Conservation (phyloP, 2,329 filamentous ascomycete species). For the Dactylellina haptotyla region DNA sequence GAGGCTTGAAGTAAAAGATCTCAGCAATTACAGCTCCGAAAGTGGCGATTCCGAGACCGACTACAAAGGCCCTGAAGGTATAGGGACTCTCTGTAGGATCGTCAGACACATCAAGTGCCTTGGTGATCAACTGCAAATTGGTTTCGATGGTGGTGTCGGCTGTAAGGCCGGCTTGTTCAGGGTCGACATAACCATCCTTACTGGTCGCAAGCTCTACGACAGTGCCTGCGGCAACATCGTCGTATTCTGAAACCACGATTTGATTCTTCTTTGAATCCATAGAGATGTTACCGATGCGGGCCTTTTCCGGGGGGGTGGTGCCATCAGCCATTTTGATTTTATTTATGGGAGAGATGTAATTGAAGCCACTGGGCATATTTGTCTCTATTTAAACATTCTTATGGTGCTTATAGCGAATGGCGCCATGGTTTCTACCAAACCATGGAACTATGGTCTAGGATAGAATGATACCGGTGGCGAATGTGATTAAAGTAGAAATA, state of each 20-base stretch:
- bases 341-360: background rate
- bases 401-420: background rate
- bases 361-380: background rate
- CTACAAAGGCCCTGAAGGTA: constrained; percentile 62
- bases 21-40: constrained; percentile 63
- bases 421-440: background rate
- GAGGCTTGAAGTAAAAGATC: constrained; percentile 66
- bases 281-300: background rate
- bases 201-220: background rate
- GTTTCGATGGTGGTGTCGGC: constrained; percentile 51
- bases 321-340: background rate
- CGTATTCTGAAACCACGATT: background rate
- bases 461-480: background rate
- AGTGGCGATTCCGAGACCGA: constrained; percentile 60
- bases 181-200: constrained; percentile 25
- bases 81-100: constrained; percentile 60
- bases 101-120: constrained; percentile 61
- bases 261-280: background rate
- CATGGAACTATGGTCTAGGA: background rate
- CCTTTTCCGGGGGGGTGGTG: background rate
- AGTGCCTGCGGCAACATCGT: constrained; percentile 5
- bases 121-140: constrained; percentile 60
- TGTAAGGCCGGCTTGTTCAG: constrained; percentile 31
- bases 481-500: background rate
- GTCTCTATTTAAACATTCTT: background rate